Evolutionary conservation across 768 basidiomycete species (phyloP).

Genomic region (Cyathus striatus): DNA sequence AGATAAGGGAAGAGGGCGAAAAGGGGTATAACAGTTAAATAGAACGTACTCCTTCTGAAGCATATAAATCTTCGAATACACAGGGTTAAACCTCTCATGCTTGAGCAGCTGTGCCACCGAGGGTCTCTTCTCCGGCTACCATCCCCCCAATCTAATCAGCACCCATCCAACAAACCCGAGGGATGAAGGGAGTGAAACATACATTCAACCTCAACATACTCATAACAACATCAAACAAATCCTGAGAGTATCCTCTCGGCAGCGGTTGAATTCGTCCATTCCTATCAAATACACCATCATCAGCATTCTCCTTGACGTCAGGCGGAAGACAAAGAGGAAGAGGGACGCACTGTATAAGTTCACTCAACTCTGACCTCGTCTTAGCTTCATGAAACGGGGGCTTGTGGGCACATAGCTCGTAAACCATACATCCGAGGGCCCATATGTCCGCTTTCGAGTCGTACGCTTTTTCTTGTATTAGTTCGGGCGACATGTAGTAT

Average conservation of each 20-base stretch:
- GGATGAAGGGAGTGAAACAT: slow-evolving; percentile 7
- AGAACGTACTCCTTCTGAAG: slow-evolving; percentile 70
- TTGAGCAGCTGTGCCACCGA: slow-evolving; percentile 77
- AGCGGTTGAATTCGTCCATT: slow-evolving; percentile 88
- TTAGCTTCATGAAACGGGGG: slow-evolving; percentile 94
- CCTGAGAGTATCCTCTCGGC: slow-evolving; percentile 76
- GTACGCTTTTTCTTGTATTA: slow-evolving; percentile 96
- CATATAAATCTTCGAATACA: slow-evolving; percentile 67
- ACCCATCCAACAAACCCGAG: too few relatives aligned
- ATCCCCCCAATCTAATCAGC: too few relatives aligned
- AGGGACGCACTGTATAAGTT: slow-evolving; percentile 67
- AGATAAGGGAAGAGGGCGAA: neutral
- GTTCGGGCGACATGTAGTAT: slow-evolving; percentile 98
- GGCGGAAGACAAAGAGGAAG: too few relatives aligned
- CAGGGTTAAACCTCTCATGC: slow-evolving; percentile 70
- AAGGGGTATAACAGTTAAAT: slow-evolving; percentile 1
- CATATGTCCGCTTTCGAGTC: slow-evolving; percentile 98
- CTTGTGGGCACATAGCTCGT: slow-evolving; percentile 90
- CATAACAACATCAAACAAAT: slow-evolving; percentile 67
- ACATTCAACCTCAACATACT: slow-evolving; percentile 87
- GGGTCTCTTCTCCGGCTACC: slow-evolving; percentile 86
- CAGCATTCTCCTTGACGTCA: too few relatives aligned
- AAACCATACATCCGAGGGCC: slow-evolving; percentile 95
- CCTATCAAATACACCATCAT: slow-evolving; percentile 23
- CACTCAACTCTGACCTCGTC: slow-evolving; percentile 81